A percentile compares a stretch with the other conserved stretches of the same genome.
These are phyloP conservation scores for Botrytis elliptica DNA, from an alignment of 2,329 filamentous ascomycete genomes.

Conservation along the genomic window DNA sequence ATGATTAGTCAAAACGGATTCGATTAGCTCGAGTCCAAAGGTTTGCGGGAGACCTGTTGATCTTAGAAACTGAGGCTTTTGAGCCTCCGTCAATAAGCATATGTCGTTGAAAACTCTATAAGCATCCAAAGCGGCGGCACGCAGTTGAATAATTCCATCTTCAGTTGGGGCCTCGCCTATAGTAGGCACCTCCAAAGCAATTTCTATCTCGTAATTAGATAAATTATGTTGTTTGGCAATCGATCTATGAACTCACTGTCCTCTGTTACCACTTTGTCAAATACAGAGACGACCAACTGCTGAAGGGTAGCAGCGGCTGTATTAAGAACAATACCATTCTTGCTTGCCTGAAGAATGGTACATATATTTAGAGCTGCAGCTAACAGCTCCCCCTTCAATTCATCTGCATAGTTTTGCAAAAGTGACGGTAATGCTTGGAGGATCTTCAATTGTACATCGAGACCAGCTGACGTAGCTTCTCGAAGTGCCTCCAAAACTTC, in stretches of 20 bases:
- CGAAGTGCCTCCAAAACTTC: constrained; percentile 86
- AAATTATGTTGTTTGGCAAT: background rate
- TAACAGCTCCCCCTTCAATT: constrained; percentile 77
- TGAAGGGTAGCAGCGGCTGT: constrained; percentile 96
- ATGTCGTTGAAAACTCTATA: constrained; percentile 87
- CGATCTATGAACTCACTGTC: constrained; percentile 59
- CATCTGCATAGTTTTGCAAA: constrained; percentile 82
- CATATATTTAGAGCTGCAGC: constrained; percentile 85
- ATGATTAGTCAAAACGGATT: constrained; percentile 85
- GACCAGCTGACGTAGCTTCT: constrained; percentile 74
- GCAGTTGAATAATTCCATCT: constrained; percentile 64
- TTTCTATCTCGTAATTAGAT: constrained; percentile 32
- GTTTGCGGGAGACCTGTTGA: constrained; percentile 76
- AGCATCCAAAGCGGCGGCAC: constrained; percentile 79
- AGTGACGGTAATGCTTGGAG: constrained; percentile 87
- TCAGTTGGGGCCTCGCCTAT: constrained; percentile 67
- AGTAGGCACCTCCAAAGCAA: constrained; percentile 51
- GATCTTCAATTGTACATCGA: constrained; percentile 95
- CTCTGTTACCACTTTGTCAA: constrained; percentile 84
- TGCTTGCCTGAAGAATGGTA: constrained; percentile 85
- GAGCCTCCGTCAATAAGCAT: constrained; percentile 81
- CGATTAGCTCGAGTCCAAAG: constrained; percentile 87
- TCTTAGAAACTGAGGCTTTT: constrained; percentile 77
- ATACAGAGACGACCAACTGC: constrained; percentile 87
- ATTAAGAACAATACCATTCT: constrained; percentile 90